Conservation (phyloP, 1,284 basidiomycete genomes). For the Exobasidium cylindrosporum region DNA sequence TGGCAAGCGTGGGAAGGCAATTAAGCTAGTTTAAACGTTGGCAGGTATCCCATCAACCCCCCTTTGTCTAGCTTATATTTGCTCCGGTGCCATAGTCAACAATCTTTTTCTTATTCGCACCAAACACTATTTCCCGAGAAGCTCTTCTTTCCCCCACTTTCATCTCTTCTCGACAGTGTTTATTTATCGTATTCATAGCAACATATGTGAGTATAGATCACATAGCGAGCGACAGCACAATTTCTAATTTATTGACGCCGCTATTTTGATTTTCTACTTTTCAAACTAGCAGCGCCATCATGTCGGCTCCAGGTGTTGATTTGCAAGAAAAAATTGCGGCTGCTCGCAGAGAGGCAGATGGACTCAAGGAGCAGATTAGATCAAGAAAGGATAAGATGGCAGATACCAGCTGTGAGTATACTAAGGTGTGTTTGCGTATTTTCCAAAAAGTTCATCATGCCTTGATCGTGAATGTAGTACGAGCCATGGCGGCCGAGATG, state of each 20-base stretch:
- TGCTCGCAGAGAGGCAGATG: slow-evolving; percentile 91
- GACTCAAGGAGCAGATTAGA: slow-evolving; percentile 93
- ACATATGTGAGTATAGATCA: too few species aligned
- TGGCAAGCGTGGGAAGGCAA: not conserved
- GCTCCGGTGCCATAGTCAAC: too few species aligned
- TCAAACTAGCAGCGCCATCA: not conserved
- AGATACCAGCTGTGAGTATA: slow-evolving; percentile 83
- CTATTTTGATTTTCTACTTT: too few species aligned
- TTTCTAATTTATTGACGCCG: too few species aligned
- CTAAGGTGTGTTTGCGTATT: too few species aligned
- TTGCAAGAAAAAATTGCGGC: slow-evolving; percentile 71
- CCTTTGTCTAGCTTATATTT: not conserved
- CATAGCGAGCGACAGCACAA: too few species aligned
- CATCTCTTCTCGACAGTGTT: too few species aligned
- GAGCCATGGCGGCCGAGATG: slow-evolving; percentile 93
- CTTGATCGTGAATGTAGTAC: slow-evolving; percentile 63
- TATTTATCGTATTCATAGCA: too few species aligned
- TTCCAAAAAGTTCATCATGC: too few species aligned
- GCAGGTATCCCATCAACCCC: not conserved
- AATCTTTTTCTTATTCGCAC: too few species aligned
- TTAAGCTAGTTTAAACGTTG: not conserved
- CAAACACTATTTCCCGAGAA: too few species aligned
- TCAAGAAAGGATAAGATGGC: slow-evolving; percentile 90
- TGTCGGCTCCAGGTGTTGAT: slow-evolving; percentile 30
- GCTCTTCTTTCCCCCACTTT: too few species aligned